phyloP scores from a whole-genome alignment of 2,329 filamentous ascomycete genomes.

The Neurospora sp. region DNA sequence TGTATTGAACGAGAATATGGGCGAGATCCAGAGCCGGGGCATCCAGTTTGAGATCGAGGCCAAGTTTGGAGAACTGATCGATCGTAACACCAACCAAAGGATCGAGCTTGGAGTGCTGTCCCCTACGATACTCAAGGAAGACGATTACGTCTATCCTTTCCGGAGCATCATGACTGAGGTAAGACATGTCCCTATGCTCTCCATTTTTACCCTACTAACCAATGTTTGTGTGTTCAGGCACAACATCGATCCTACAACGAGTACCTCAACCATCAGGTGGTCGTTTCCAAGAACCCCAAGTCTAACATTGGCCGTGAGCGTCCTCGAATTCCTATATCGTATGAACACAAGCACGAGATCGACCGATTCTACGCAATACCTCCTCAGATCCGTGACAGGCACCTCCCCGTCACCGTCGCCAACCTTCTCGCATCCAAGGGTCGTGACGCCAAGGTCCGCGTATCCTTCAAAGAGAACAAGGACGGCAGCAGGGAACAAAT shows the following conservation, averaged over 20 bases:
- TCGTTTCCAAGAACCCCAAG: conserved; percentile 43
- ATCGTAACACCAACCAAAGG: conserved; percentile 61
- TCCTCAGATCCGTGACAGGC: conserved; percentile 40
- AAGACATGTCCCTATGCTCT: conserved; percentile 22
- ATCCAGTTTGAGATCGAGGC: conserved; percentile 89
- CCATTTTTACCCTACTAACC: conserved; percentile 2
- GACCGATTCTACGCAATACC: conserved; percentile 79
- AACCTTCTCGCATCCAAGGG: conserved; percentile 45
- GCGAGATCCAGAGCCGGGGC: conserved; percentile 51
- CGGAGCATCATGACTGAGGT: conserved; percentile 87
- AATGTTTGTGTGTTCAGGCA: conserved; percentile 33
- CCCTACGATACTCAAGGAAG: conserved; percentile 60
- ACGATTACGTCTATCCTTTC: conserved; percentile 53
- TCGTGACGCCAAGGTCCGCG: conserved; percentile 54
- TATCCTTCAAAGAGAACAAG: conserved; percentile 58
- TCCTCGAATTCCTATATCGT: conserved; percentile 57
- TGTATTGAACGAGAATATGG: conserved; percentile 55
- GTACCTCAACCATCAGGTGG: conserved; percentile 65
- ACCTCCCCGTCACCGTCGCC: conserved; percentile 54
- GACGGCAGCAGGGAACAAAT: conserved; percentile 38
- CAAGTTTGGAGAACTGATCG: conserved; percentile 76
- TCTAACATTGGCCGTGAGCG: conserved; percentile 28
- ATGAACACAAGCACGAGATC: conserved; percentile 71
- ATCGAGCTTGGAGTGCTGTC: conserved; percentile 49
- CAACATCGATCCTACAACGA: conserved; percentile 81